phyloP scores from a whole-genome alignment of 805 yeast genomes.

The Wickerhamomyces queroliae region DNA sequence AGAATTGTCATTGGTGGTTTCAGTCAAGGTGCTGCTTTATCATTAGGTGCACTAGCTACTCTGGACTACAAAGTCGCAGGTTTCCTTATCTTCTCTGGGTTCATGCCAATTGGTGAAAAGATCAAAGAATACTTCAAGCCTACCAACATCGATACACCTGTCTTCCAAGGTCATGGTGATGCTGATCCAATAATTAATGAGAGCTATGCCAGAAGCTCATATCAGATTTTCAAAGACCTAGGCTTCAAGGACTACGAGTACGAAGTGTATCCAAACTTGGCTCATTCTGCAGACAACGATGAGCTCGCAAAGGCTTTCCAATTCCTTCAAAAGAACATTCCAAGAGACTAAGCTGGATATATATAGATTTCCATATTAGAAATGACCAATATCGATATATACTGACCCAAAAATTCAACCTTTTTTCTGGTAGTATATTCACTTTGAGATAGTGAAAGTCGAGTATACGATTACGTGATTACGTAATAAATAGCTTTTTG shows the following conservation, averaged over 20 bases:
- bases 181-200: constrained; percentile 58
- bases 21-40: constrained; percentile 86
- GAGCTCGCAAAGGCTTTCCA: constrained; percentile 53
- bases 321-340: constrained; percentile 33
- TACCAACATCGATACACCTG: constrained; percentile 60
- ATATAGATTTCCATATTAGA: background rate
- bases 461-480: background rate
- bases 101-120: constrained; percentile 31
- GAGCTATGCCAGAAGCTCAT: constrained; percentile 32
- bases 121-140: constrained; percentile 20
- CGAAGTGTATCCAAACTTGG: constrained; percentile 54
- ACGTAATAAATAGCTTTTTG: too few species aligned
- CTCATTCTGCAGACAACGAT: constrained; percentile 61
- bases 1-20: constrained; percentile 91
- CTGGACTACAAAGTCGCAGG: constrained; percentile 70
- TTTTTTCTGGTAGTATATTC: too few species aligned
- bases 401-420: too few species aligned
- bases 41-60: constrained; percentile 54
- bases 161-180: constrained; percentile 87
- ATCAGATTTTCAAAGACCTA: constrained; percentile 39
- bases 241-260: constrained; percentile 45
- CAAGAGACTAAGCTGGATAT: constrained; percentile 10
- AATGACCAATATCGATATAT: background rate
- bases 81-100: constrained; percentile 72
- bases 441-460: background rate